Evolutionary conservation across 768 basidiomycete species (phyloP).

Genomic region (Postia placenta): DNA sequence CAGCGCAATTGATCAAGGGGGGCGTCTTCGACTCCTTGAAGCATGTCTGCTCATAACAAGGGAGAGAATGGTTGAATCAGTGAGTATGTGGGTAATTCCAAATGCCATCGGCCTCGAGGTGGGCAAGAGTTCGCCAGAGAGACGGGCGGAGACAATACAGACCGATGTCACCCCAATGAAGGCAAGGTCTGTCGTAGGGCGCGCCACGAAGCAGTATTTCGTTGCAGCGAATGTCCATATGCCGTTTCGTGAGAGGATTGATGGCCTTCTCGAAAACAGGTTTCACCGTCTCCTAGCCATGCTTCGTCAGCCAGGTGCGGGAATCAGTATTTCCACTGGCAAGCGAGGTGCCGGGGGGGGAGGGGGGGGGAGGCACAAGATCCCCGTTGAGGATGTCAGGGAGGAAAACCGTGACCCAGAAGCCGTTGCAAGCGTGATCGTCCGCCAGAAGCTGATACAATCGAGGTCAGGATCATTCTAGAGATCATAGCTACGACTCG

Average conservation of each 20-base stretch:
- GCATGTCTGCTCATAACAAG: no score
- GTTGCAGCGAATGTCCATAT: constrained; percentile 33
- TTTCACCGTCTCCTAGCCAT: constrained; percentile 27
- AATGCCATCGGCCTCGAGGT: constrained; percentile 27
- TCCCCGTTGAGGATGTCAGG: constrained; percentile 25
- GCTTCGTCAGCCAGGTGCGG: constrained; percentile 27
- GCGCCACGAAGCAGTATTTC: constrained; percentile 39
- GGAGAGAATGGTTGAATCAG: background rate
- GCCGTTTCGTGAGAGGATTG: constrained; percentile 30
- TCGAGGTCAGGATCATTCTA: background rate
- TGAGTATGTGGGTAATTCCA: background rate
- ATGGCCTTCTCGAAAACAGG: constrained; percentile 32
- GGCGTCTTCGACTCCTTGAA: no score
- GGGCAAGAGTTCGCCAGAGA: constrained; percentile 28
- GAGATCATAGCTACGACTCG: constrained; percentile 10
- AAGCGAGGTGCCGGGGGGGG: constrained; percentile 1
- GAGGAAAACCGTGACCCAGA: constrained; percentile 20
- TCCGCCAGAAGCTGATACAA: constrained; percentile 22
- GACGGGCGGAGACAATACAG: constrained; percentile 43
- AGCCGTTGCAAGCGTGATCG: constrained; percentile 27
- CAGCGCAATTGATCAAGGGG: no score
- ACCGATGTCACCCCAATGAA: constrained; percentile 34
- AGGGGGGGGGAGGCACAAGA: constrained; percentile 9
- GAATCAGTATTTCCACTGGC: constrained; percentile 19
- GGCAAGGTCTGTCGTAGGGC: constrained; percentile 41